A percentile compares a stretch with the other conserved stretches of the same genome.
Conservation (phyloP, 768 basidiomycete species). For the Boletus tylopilopsis region DNA sequence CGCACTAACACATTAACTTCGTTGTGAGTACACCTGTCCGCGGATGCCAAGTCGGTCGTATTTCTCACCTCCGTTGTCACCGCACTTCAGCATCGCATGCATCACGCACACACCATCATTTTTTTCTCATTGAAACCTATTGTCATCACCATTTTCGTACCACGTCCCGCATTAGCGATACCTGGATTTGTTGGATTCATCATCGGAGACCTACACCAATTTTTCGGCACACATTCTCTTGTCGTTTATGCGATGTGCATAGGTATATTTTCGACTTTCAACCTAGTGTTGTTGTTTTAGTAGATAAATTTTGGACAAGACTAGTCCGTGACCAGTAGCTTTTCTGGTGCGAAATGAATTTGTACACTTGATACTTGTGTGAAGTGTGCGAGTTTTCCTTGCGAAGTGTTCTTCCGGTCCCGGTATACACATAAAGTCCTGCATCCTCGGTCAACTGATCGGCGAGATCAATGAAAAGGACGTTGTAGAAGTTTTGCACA, state of each 20-base stretch:
- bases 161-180: slow-evolving; percentile 4
- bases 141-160: slow-evolving; percentile 4
- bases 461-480: too few species aligned
- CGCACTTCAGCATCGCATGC: background rate
- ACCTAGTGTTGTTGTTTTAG: slow-evolving; percentile 20
- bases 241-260: slow-evolving; percentile 16
- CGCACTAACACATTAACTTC: slow-evolving; percentile 5
- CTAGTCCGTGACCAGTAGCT: too few species aligned
- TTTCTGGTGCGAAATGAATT: slow-evolving; percentile 1
- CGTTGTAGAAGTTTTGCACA: too few species aligned
- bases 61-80: slow-evolving; percentile 6
- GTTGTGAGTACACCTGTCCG: slow-evolving; percentile 18
- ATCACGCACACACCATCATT: slow-evolving; percentile 5
- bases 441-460: background rate
- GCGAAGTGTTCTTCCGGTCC: background rate
- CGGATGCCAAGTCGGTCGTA: background rate
- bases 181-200: slow-evolving; percentile 4
- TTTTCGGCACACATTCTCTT: slow-evolving; percentile 9
- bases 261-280: slow-evolving; percentile 20
- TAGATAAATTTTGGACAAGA: slow-evolving; percentile 8
- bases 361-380: background rate
- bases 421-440: background rate
- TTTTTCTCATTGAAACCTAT: background rate
- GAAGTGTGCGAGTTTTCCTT: background rate
- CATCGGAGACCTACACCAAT: background rate